Base-by-base conservation (phyloP, 1,139 yeast genomes). In the Hemisphaericaspora subhashii region DNA sequence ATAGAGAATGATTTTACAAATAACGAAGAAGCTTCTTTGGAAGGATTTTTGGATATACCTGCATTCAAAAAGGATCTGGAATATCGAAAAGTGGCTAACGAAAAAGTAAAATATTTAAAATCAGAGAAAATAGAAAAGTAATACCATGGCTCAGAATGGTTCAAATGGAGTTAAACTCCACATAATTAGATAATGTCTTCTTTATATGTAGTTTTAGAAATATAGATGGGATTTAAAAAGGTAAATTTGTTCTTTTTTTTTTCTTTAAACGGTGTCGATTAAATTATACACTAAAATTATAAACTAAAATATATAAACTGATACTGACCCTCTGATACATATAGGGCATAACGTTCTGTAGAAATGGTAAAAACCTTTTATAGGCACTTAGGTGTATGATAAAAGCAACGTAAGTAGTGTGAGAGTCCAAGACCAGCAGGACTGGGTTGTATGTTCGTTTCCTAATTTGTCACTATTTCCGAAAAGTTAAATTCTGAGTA, bases 1-100 rank as follows among this genome's bases (percentile, higher is more conserved):
- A 48, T 52, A 24, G 61, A 55, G n/a, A 33, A 20, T 18, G 52
- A 46, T 9, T 52, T 53, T n/a, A 40, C 48, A 22, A 44, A 43
- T 22, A 47, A 47, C 18, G 54, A 50, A 22, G 51, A 49, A 13
- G 51, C 52, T 29, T 33, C 32, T 1, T 29, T 42, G n/a, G 35
- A 35, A 10, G 31, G 33, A 9, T 43, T 43, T 31, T 39, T 43
- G 24, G 37, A 43, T 31, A 30, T 24, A 10, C 37, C 33, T 9
- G 27, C 26, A 5, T 43, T 35, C 23, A 16, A 24, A 13, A 43
- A 28, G 18, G 42, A 38, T 11, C 31, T 33, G 17, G 44, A 38
- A 27, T 40, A 22, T 32, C 18, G 46, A 24, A 38, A 31, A 33
- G 14, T 42, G 25, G 20, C 31, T 14, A 31, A 42, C 20, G 45